These are phyloP conservation scores for Terana coerulea DNA, from an alignment of 768 basidiomycete genomes.

Conservation along the genomic window DNA sequence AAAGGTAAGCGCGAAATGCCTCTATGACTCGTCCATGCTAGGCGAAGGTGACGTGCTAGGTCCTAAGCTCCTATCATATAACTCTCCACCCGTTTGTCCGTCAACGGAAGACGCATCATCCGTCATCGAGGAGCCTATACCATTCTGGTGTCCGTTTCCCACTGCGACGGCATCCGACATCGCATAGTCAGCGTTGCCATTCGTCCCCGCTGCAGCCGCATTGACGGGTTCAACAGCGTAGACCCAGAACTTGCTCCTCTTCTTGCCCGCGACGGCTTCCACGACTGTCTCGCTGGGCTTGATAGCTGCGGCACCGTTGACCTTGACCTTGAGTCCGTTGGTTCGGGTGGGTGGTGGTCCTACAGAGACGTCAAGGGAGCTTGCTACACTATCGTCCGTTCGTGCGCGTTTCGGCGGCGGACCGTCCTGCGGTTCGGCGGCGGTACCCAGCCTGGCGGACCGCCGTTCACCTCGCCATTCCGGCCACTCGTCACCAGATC, in stretches of 20 bases:
- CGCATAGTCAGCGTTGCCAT: conserved; percentile 2
- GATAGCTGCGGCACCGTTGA: conserved; percentile 58
- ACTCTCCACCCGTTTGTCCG: conserved; percentile 15
- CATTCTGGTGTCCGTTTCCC: conserved; percentile 4
- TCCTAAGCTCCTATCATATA: conserved; percentile 33
- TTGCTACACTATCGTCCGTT: conserved; percentile 63
- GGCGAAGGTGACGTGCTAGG: conserved; percentile 42
- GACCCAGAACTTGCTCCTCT: conserved; percentile 85
- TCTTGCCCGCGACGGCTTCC: conserved; percentile 75
- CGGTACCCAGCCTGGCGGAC: conserved; percentile 60
- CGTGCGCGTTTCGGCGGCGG: conserved; percentile 66
- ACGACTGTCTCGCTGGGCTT: conserved; percentile 72
- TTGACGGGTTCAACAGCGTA: conserved; percentile 77
- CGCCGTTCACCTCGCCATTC: conserved; percentile 76
- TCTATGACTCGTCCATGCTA: conserved; percentile 32
- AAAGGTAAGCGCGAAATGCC: not conserved
- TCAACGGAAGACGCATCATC: conserved; percentile 15
- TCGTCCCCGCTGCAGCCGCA: conserved; percentile 15
- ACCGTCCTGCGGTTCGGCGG: conserved; percentile 49
- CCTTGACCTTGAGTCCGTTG: conserved; percentile 45
- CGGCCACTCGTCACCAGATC: conserved; percentile 51
- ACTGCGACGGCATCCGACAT: conserved; percentile 5
- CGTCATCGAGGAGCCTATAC: not conserved
- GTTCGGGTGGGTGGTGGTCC: conserved; percentile 16
- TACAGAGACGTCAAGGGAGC: conserved; percentile 22